phyloP scores from a whole-genome alignment of 768 basidiomycete species.

The Termitomyces eurrhizus region DNA sequence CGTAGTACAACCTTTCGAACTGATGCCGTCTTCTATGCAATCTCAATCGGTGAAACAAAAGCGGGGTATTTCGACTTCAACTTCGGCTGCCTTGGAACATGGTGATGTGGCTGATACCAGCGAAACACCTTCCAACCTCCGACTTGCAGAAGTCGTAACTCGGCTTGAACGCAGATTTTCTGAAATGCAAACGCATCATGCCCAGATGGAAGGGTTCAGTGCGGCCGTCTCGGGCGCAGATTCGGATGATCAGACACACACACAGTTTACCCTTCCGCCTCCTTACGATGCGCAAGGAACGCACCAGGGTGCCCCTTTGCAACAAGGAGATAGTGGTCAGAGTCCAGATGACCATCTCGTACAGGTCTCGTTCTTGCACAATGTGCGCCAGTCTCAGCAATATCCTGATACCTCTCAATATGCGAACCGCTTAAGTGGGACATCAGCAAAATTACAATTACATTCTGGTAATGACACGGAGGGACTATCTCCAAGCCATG shows the following conservation, averaged over 20 bases:
- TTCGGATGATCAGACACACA: background rate
- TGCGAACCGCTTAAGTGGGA: background rate
- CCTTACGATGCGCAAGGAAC: background rate
- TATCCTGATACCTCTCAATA: background rate
- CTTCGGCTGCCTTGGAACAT: background rate
- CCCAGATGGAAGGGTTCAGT: background rate
- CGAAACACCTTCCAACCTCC: background rate
- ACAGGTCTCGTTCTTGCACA: background rate
- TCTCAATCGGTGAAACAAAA: background rate
- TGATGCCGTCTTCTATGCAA: background rate
- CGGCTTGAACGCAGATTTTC: background rate
- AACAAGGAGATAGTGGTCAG: background rate
- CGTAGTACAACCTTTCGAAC: background rate
- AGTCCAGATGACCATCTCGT: background rate
- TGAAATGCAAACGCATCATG: background rate
- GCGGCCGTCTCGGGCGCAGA: background rate
- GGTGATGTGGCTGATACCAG: background rate
- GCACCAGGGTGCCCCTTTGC: background rate
- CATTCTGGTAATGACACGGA: background rate
- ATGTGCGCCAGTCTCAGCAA: background rate
- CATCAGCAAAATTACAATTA: background rate
- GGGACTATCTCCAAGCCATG: background rate
- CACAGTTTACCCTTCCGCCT: background rate
- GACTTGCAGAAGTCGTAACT: background rate
- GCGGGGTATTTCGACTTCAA: background rate